Conservation (phyloP, 2,329 filamentous ascomycete species). For the Eutypa lata region DNA sequence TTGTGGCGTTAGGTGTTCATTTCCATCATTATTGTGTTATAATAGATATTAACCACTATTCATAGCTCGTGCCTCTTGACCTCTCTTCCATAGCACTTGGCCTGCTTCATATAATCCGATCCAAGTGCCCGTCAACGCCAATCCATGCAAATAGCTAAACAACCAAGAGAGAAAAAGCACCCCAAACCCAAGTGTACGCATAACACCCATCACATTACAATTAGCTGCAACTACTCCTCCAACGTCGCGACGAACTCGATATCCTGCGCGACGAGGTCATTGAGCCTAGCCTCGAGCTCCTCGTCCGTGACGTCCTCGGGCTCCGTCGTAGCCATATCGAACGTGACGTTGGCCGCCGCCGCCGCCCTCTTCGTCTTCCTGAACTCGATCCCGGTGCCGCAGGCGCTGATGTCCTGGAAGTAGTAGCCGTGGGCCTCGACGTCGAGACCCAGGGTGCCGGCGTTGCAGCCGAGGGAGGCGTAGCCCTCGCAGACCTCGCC, state of each 20-base stretch:
- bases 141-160: not conserved
- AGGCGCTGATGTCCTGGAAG: slow-evolving; percentile 41
- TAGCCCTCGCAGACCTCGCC: slow-evolving; percentile 48
- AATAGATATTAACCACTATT: slow-evolving; percentile 1
- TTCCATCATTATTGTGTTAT: not conserved
- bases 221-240: slow-evolving; percentile 2
- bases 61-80: no score
- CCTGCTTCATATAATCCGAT: no score
- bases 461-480: slow-evolving; percentile 49
- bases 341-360: slow-evolving; percentile 7
- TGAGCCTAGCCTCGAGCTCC: slow-evolving; percentile 20
- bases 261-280: slow-evolving; percentile 23
- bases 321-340: slow-evolving; percentile 17
- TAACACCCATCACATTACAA: not conserved
- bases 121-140: not conserved
- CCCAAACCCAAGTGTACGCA: not conserved
- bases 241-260: slow-evolving; percentile 8
- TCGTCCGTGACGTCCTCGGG: slow-evolving; percentile 18
- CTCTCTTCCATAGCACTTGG: no score
- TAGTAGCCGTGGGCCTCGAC: slow-evolving; percentile 46
- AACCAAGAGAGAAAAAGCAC: no score
- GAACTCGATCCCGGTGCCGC: slow-evolving; percentile 26
- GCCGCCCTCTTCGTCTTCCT: slow-evolving; percentile 13
- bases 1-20: no score
- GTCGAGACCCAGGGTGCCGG: slow-evolving; percentile 42